Evolutionary conservation across 768 basidiomycete genomes (phyloP), one percentile per base, ranked within the genome.

Genomic region (Trichaptum fuscoviolaceum): DNA sequence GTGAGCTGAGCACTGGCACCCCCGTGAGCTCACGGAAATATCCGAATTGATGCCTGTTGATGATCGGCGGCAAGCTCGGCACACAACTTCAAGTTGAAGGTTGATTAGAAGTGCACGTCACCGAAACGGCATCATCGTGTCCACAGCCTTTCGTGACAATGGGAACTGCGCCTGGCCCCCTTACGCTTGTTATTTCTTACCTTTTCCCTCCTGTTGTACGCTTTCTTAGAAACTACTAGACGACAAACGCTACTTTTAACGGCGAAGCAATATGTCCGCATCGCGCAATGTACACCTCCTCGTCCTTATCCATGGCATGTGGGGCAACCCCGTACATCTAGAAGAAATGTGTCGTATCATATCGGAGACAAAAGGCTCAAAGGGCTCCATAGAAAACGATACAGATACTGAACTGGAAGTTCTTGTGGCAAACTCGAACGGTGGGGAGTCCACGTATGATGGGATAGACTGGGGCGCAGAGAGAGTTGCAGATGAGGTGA

Each of bases 381-480:
- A 67, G 1, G 64, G 66, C 4, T 70, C 73, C 1, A 73, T 73
- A 18, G 70, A 77, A 24, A 77, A 77, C 12, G 81, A 77, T 57
- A 74, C 78, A n/a, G 61, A 58, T n/a, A 58, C 65, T 4, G 72
- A 80, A 66, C 80, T 95, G 6, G 84, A 85, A 36, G 80, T 91
- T 27, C 75, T 92, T n/a, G 73, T 86, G 0, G 84, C 91, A 2
- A 78, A 90, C 70, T 84, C 88, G 2, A 91, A 92, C 73, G 73
- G 79, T 20, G 86, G 86, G 34, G 83, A 86, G 30, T 83, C 82
- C 10, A 92, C 91, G 1, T 93, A 93, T 70, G 92, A 94, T 69
- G 92, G 92, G 0, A 85, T 94, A 25, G 92, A 94, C 72, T 91
- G 91, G 85, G 88, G 91, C 66, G 90, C 87, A 42, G 91, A 93